Conservation (phyloP, 352 stramenopile species). For the Thraustochytrium sp. region DNA sequence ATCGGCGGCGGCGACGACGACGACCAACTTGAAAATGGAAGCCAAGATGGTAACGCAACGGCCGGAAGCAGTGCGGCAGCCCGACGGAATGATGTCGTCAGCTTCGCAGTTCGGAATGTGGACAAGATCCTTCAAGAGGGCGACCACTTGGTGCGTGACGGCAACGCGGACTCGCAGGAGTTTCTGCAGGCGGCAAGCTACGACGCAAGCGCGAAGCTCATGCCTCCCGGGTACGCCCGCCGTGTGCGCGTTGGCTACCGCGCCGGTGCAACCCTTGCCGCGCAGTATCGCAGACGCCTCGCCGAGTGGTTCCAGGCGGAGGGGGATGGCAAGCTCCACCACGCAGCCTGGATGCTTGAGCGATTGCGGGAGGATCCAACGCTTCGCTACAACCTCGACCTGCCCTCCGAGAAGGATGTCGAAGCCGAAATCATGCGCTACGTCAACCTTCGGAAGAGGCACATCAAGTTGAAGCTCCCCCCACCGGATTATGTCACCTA, state of each 20-base stretch:
- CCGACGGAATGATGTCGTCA: background rate
- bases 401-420: too few species aligned
- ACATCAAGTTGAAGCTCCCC: too few species aligned
- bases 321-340: background rate
- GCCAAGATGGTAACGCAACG: background rate
- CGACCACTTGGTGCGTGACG: background rate
- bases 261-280: background rate
- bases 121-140: background rate
- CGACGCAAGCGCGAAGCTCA: background rate
- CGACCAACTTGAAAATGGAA: background rate
- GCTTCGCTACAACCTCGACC: too few species aligned
- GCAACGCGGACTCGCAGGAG: background rate
- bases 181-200: background rate
- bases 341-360: too few species aligned
- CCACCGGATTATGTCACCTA: too few species aligned
- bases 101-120: background rate
- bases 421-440: too few species aligned
- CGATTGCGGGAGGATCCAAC: too few species aligned
- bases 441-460: too few species aligned
- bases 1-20: background rate
- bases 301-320: background rate
- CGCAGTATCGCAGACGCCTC: background rate
- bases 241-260: background rate
- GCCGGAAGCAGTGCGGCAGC: background rate
- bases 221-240: background rate